Conservation (phyloP, 108 stramenopile genomes). For the Nannochloropsis gaditana region DNA sequence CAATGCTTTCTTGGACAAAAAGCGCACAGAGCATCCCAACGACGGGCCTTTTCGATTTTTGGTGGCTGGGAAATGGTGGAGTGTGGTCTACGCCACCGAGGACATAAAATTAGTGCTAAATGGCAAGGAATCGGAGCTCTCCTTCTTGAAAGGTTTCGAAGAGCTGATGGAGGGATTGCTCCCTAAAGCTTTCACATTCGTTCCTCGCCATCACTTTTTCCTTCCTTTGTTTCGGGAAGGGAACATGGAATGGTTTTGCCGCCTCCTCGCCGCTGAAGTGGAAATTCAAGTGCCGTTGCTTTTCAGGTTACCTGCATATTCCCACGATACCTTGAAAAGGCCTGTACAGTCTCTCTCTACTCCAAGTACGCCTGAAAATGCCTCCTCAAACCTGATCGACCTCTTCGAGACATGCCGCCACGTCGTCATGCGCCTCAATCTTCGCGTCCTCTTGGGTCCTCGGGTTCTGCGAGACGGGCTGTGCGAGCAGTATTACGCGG, state of each 20-base stretch:
- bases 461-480: background rate
- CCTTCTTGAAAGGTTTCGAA: slow-evolving; percentile 17
- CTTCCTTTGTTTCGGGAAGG: background rate
- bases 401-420: slow-evolving; percentile 5
- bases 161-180: background rate
- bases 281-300: background rate
- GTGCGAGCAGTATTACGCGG: background rate
- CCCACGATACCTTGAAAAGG: background rate
- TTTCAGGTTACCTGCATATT: background rate
- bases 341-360: slow-evolving; percentile 26
- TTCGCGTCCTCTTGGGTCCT: background rate
- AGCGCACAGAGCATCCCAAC: background rate
- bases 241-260: background rate
- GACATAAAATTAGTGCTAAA: slow-evolving; percentile 20
- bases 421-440: slow-evolving; percentile 13
- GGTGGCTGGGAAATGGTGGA: background rate
- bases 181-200: background rate
- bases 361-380: slow-evolving; percentile 29
- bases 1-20: background rate
- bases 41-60: background rate
- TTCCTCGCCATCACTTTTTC: slow-evolving; percentile 19
- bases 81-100: background rate
- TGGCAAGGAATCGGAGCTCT: background rate
- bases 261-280: background rate
- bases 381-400: slow-evolving; percentile 27